A percentile compares a stretch with the other conserved stretches of the same genome.
phyloP scores from a whole-genome alignment of 352 stramenopile genomes.

The Phytophthora sansomeana region DNA sequence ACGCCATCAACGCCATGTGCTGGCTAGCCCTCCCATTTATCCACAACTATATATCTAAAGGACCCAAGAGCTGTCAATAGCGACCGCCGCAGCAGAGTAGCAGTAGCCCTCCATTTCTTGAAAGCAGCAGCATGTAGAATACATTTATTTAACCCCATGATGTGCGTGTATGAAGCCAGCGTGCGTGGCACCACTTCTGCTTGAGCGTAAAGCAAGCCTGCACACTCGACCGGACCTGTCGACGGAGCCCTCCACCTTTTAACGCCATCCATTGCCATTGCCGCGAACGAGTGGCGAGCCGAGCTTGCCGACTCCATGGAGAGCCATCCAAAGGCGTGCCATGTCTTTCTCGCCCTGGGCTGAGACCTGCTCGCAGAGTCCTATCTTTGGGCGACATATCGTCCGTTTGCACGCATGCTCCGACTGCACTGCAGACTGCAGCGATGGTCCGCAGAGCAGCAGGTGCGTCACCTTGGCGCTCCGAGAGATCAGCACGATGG shows the following conservation, averaged over 20 bases:
- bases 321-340: not conserved
- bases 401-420: slow-evolving; percentile 21
- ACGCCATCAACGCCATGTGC: not conserved
- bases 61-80: slow-evolving; percentile 9
- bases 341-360: slow-evolving; percentile 29
- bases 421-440: not conserved
- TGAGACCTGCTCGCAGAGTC: not conserved
- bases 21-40: slow-evolving; percentile 2
- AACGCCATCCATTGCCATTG: not conserved
- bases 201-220: too few species aligned
- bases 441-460: slow-evolving; percentile 23
- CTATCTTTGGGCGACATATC: slow-evolving; percentile 37
- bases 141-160: slow-evolving; percentile 25
- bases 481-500: slow-evolving; percentile 31
- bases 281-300: slow-evolving; percentile 2
- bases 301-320: slow-evolving; percentile 4
- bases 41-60: slow-evolving; percentile 46
- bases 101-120: slow-evolving; percentile 13
- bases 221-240: not conserved
- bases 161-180: not conserved
- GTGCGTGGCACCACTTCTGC: slow-evolving; percentile 1
- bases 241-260: too few species aligned
- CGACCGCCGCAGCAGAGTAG: not conserved
- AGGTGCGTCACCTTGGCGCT: slow-evolving; percentile 9
- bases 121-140: slow-evolving; percentile 31